Conservation (phyloP, 257 asterid species). For the Anisodus acutangulus region DNA sequence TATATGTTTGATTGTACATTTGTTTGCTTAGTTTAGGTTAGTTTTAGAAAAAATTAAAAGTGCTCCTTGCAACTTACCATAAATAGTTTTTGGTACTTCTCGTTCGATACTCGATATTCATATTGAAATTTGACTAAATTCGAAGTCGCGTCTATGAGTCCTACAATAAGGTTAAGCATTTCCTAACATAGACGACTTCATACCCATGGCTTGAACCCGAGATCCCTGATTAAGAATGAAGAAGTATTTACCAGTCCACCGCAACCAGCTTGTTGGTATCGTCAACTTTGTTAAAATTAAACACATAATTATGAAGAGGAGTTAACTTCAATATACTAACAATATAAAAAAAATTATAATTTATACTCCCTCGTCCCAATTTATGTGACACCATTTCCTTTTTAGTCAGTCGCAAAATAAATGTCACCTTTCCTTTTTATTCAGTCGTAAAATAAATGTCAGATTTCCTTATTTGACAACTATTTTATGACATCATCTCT, state of each 20-base stretch:
- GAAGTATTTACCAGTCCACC: background rate
- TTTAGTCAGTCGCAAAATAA: no score
- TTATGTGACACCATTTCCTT: no score
- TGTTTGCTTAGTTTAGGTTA: background rate
- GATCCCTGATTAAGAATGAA: background rate
- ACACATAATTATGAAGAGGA: background rate
- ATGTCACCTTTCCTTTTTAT: no score
- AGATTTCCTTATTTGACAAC: no score
- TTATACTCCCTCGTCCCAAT: no score
- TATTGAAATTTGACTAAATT: background rate
- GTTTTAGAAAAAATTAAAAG: background rate
- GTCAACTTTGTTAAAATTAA: background rate
- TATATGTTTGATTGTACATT: background rate
- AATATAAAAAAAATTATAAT: no score
- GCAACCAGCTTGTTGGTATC: background rate
- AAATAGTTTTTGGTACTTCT: no score
- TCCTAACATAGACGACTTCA: background rate
- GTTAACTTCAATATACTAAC: no score
- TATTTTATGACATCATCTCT: no score
- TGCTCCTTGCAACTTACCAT: background rate
- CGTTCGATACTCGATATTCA: accelerated
- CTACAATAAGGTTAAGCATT: background rate
- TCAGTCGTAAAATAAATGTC: no score
- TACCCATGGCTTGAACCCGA: accelerated
- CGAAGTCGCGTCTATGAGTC: background rate